These are phyloP conservation scores for Cyberlindnera veronae DNA, from an alignment of 805 yeast genomes.

Conservation along the genomic window DNA sequence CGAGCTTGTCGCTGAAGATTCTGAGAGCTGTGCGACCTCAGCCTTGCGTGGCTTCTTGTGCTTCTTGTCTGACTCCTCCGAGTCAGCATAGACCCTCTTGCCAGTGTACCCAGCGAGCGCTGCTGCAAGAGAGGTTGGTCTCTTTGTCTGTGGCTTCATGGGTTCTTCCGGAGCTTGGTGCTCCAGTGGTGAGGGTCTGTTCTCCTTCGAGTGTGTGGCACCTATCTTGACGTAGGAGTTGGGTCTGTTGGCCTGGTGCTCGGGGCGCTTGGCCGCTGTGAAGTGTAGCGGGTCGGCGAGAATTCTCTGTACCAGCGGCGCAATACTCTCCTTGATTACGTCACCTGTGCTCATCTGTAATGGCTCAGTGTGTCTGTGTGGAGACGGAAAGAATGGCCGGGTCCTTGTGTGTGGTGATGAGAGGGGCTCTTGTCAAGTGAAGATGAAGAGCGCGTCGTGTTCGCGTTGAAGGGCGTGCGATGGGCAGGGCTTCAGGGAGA, in stretches of 20 bases:
- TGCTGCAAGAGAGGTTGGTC: constrained; percentile 25
- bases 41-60: constrained; percentile 26
- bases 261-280: constrained; percentile 56
- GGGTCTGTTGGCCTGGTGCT: constrained; percentile 43
- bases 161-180: background rate
- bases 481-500: too few relatives aligned
- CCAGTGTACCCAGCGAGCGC: constrained; percentile 28
- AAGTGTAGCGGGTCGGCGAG: constrained; percentile 60
- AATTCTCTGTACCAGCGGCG: constrained; percentile 62
- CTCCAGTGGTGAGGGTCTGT: constrained; percentile 7
- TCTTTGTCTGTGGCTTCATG: background rate
- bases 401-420: too few relatives aligned
- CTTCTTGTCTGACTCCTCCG: constrained; percentile 16
- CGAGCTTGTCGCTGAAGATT: constrained; percentile 2
- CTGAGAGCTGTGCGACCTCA: background rate
- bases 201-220: constrained; percentile 9
- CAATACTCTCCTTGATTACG: constrained; percentile 32
- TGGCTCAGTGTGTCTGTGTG: too few relatives aligned
- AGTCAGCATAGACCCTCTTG: constrained; percentile 21
- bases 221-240: constrained; percentile 42
- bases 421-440: too few relatives aligned
- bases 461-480: too few relatives aligned
- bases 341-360: constrained; percentile 26
- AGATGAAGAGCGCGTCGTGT: too few relatives aligned
- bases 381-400: too few relatives aligned